Evolutionary conservation across 768 basidiomycete genomes (phyloP), one percentile per base, ranked within the genome.

Genomic region (Suillus subluteus): DNA sequence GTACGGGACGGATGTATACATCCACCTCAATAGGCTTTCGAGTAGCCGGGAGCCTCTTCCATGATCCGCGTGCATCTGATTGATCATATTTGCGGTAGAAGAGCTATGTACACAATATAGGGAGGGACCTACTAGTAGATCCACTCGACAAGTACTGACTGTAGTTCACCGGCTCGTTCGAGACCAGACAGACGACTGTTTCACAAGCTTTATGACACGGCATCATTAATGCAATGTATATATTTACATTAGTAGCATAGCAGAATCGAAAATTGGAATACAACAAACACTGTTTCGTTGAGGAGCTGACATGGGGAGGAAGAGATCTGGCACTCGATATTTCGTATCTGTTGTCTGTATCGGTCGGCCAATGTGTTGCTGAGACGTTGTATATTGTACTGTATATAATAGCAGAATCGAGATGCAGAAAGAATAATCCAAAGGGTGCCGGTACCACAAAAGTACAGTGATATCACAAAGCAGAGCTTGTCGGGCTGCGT

Each of bases 1-100:
- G n/a, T 95, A 92, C 73, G 95, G 95, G 12, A 95, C 93, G 43
- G 95, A 97, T 74, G 92, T 96, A 3, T 97, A 96, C 75, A 95
- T 97, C 68, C 95, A 96, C 75, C 80, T 96, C 62, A 96, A 96
- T 75, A 84, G 90, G 58, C 83, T 96, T 18, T 93, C 91, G 12
- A 94, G 91, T 73, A 93, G 90, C 71, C 82, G 88, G 32, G 93
- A 94, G 78, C 93, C 93, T 3, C 77, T 94, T 58, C 91, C 85
- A 30, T 91, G 78, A 71, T 62, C 50, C 13, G 30, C 18, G 35
- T 40, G 65, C 30, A 4, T 32, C 37, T 21, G 15, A n/a, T 23
- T 44, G 38, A 59, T 59, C 16, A 43, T 43, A 21, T 61, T 8
- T 21, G 26, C 12, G 58, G 12, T 9, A 32, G 16, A 59, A 30